Conservation (phyloP, 108 stramenopile genomes). For the Conticribra weissflogii region DNA sequence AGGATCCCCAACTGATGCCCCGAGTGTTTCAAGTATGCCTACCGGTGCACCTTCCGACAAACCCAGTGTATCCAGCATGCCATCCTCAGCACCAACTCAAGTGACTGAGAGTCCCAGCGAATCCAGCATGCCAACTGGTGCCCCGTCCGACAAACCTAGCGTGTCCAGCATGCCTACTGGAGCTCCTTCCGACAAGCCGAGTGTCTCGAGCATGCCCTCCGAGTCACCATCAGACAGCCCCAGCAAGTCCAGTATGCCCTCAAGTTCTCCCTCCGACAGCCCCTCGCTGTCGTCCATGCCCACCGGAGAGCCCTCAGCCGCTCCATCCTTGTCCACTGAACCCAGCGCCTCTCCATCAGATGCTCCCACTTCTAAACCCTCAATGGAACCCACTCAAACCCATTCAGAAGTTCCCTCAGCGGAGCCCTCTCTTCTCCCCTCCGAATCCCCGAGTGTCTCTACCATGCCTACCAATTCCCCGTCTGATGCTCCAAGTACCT, state of each 20-base stretch:
- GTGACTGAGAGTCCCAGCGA: no score
- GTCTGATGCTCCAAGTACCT: neutral
- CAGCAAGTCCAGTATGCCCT: neutral
- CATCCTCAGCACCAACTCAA: constrained; percentile 1
- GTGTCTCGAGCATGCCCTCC: neutral
- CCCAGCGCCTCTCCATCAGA: neutral
- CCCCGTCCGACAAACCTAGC: neutral
- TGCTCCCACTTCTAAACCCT: neutral
- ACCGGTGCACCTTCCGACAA: neutral
- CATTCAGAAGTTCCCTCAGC: constrained; percentile 1
- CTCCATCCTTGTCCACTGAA: neutral
- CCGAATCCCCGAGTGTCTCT: constrained; percentile 4
- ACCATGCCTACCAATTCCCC: neutral
- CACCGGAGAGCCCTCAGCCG: neutral
- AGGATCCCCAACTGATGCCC: neutral
- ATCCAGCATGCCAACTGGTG: neutral
- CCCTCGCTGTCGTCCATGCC: constrained; percentile 1
- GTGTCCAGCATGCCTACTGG: neutral
- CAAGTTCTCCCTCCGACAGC: neutral
- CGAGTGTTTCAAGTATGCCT: constrained; percentile 7
- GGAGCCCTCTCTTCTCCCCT: neutral
- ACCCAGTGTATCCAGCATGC: constrained; percentile 2
- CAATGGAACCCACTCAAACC: neutral
- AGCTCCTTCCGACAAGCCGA: neutral
- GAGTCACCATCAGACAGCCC: constrained; percentile 4